A percentile compares a stretch with the other conserved stretches of the same genome.
Evolutionary conservation across 75 land plant genomes (phyloP).

Genomic region (Larix kaempferi): DNA sequence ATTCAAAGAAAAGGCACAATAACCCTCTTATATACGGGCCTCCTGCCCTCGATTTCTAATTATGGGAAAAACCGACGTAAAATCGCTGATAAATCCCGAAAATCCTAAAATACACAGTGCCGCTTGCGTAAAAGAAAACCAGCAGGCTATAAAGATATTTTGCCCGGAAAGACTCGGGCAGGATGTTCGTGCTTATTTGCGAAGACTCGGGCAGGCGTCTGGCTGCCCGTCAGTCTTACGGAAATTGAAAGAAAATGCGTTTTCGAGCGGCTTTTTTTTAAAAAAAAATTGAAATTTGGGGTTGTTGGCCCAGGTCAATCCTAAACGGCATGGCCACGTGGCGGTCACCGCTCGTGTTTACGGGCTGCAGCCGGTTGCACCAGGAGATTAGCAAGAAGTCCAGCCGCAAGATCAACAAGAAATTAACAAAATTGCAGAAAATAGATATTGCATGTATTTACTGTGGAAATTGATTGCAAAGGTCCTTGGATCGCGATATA

Average conservation of each 20-base stretch:
- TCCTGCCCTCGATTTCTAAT: not conserved
- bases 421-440: too few relatives aligned
- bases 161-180: not conserved
- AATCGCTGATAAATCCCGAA: conserved; percentile 7
- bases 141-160: conserved; percentile 1
- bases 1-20: not conserved
- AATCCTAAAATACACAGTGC: conserved; percentile 5
- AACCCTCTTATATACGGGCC: not conserved
- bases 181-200: not conserved
- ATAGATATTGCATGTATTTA: too few relatives aligned
- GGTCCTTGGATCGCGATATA: too few relatives aligned
- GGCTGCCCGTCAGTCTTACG: not conserved
- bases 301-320: conserved; percentile 5
- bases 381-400: too few relatives aligned
- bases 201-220: not conserved
- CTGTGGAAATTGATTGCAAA: too few relatives aligned
- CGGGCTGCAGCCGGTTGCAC: too few relatives aligned
- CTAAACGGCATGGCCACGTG: not conserved
- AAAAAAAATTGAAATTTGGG: not conserved
- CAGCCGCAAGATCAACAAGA: too few relatives aligned
- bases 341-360: too few relatives aligned
- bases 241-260: not conserved
- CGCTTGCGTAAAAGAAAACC: conserved; percentile 4
- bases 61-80: conserved; percentile 1
- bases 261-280: not conserved